Percentiles rank a stretch among this genome's conserved stretches.
phyloP scores from a whole-genome alignment of 352 stramenopile genomes.

The Pythium aristosporum region DNA sequence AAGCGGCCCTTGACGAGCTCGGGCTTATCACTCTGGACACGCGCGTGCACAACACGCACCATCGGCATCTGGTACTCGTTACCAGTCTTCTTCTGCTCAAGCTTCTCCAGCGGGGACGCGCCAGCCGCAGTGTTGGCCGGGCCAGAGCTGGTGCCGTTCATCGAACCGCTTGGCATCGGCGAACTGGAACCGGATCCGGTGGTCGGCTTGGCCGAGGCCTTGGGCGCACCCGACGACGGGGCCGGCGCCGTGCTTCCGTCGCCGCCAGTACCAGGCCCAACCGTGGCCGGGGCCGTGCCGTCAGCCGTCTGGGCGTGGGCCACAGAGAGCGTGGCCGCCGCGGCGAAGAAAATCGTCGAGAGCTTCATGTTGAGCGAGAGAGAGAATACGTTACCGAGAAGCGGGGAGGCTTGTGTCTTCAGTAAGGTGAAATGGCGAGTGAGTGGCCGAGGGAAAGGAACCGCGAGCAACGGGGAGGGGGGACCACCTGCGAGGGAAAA shows the following conservation, averaged over 20 bases:
- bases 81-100: slow-evolving; percentile 37
- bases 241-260: slow-evolving; percentile 7
- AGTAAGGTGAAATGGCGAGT: slow-evolving; percentile 29
- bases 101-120: slow-evolving; percentile 26
- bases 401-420: slow-evolving; percentile 11
- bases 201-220: slow-evolving; percentile 8
- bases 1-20: slow-evolving; percentile 56
- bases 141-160: not conserved
- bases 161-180: not conserved
- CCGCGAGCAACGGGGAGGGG: not conserved
- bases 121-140: slow-evolving; percentile 1
- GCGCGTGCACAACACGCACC: slow-evolving; percentile 62
- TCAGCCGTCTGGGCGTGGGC: not conserved
- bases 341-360: slow-evolving; percentile 8
- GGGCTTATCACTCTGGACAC: slow-evolving; percentile 68
- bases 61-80: slow-evolving; percentile 61
- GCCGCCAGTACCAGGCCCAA: not conserved
- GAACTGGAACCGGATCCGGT: slow-evolving; percentile 14
- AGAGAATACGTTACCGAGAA: slow-evolving; percentile 22
- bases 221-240: not conserved
- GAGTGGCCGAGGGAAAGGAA: slow-evolving; percentile 2
- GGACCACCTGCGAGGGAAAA: not conserved
- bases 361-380: slow-evolving; percentile 6
- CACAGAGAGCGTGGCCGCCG: slow-evolving; percentile 1
- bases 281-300: not conserved